A percentile compares a stretch with the other conserved stretches of the same genome.
These are phyloP conservation scores for Cocos nucifera DNA, from an alignment of 176 grass and related monocot genomes.

Conservation along the genomic window DNA sequence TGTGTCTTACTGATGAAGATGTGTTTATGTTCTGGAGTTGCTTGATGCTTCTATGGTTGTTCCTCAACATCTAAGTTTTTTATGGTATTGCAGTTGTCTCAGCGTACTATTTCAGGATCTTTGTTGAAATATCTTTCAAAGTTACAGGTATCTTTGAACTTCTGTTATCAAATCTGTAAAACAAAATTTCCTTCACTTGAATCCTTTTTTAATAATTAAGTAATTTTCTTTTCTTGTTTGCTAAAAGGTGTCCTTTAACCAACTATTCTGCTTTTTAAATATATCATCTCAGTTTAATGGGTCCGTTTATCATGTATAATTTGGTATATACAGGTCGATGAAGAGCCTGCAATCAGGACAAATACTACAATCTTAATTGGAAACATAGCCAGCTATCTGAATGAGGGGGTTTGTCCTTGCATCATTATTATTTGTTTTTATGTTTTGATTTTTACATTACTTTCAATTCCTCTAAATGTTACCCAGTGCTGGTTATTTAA, in stretches of 20 bases:
- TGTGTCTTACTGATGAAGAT: no score
- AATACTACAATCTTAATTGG: slow-evolving; percentile 98
- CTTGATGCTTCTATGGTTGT: neutral
- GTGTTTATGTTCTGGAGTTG: no score
- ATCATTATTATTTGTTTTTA: slow-evolving; percentile 7
- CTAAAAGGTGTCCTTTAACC: no score
- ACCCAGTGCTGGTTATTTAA: no score
- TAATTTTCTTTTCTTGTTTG: no score
- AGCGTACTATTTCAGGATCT: slow-evolving; percentile 91
- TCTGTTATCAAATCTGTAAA: neutral
- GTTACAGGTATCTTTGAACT: slow-evolving; percentile 60
- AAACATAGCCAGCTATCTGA: slow-evolving; percentile 93
- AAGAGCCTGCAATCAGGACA: slow-evolving; percentile 93
- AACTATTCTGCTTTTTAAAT: no score
- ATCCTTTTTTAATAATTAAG: no score
- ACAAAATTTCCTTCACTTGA: no score
- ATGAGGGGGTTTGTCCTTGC: slow-evolving; percentile 78
- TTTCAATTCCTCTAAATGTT: no score
- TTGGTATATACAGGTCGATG: slow-evolving; percentile 54
- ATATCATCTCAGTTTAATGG: slow-evolving; percentile 8
- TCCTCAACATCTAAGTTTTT: slow-evolving; percentile 11
- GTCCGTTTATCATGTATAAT: neutral
- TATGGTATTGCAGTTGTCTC: slow-evolving; percentile 65
- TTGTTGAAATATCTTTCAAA: slow-evolving; percentile 99
- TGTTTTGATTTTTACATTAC: no score